Evolutionary conservation across 2,329 filamentous ascomycete genomes (phyloP).

Genomic region (Xylariales sp.): DNA sequence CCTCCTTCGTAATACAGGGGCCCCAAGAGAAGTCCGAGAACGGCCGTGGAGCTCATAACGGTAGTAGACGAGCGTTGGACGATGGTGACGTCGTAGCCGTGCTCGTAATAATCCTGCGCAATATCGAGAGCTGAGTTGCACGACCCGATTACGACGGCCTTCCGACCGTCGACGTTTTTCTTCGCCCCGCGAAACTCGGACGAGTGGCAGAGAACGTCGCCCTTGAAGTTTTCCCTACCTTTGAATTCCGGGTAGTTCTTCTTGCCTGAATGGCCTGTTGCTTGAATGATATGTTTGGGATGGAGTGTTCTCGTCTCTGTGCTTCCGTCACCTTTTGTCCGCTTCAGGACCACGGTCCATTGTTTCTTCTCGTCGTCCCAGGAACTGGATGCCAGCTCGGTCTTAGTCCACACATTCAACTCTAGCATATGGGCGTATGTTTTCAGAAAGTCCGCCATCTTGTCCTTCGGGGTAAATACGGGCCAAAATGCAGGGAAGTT

Average conservation of each 20-base stretch:
- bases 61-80: slow-evolving; percentile 69
- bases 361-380: slow-evolving; percentile 61
- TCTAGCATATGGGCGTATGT: slow-evolving; percentile 70
- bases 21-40: slow-evolving; percentile 64
- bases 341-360: slow-evolving; percentile 63
- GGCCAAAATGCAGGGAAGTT: slow-evolving; percentile 72
- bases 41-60: slow-evolving; percentile 62
- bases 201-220: slow-evolving; percentile 65
- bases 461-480: slow-evolving; percentile 75
- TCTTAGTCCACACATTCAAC: slow-evolving; percentile 71
- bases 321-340: slow-evolving; percentile 42
- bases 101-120: slow-evolving; percentile 67
- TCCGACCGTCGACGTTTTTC: slow-evolving; percentile 55
- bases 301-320: slow-evolving; percentile 65
- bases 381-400: slow-evolving; percentile 57
- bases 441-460: slow-evolving; percentile 73
- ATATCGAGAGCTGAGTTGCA: slow-evolving; percentile 71
- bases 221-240: slow-evolving; percentile 64
- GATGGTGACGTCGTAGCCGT: slow-evolving; percentile 69
- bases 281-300: slow-evolving; percentile 73
- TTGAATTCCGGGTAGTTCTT: slow-evolving; percentile 69
- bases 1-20: slow-evolving; percentile 62
- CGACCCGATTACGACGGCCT: slow-evolving; percentile 67
- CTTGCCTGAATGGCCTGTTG: slow-evolving; percentile 76
- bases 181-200: slow-evolving; percentile 62